Evolutionary conservation across 2,329 filamentous ascomycete genomes (phyloP).

Genomic region (Xylaria multiplex): DNA sequence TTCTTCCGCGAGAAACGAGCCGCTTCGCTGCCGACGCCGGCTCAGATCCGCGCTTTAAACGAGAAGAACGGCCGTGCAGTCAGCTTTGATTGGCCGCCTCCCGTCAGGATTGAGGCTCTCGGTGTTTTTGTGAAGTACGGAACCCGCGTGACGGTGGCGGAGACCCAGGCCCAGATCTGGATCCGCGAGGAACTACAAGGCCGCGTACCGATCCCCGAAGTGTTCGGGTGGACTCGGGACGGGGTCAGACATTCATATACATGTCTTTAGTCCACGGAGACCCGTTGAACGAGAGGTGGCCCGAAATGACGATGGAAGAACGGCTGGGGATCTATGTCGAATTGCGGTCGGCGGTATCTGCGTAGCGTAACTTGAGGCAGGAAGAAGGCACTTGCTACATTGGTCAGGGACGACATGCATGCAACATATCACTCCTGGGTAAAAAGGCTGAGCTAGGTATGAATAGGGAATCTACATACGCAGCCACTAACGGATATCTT

Average conservation of each 20-base stretch:
- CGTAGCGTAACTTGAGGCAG: constrained; percentile 29
- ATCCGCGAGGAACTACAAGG: constrained; percentile 27
- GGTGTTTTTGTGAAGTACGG: constrained; percentile 30
- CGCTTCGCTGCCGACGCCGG: constrained; percentile 27
- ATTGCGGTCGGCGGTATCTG: constrained; percentile 22
- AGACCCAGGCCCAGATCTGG: constrained; percentile 24
- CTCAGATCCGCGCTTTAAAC: constrained; percentile 27
- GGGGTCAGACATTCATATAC: constrained; percentile 26
- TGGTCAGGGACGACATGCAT: constrained; percentile 24
- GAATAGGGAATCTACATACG: constrained; percentile 20
- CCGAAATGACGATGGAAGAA: constrained; percentile 21
- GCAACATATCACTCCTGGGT: constrained; percentile 20
- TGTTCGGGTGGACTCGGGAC: constrained; percentile 30
- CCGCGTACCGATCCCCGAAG: constrained; percentile 22
- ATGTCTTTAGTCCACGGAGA: constrained; percentile 25
- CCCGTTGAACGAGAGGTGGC: constrained; percentile 25
- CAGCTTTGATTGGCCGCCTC: constrained; percentile 28
- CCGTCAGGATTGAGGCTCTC: constrained; percentile 28
- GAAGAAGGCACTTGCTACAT: constrained; percentile 22
- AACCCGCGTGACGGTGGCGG: constrained; percentile 23
- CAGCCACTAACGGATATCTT: constrained; percentile 23
- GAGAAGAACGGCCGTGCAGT: constrained; percentile 11
- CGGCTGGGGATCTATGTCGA: constrained; percentile 18
- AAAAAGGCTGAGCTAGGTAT: constrained; percentile 16
- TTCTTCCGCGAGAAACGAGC: constrained; percentile 32